phyloP scores from a whole-genome alignment of 345 rosid genomes.

The Draba incana region DNA sequence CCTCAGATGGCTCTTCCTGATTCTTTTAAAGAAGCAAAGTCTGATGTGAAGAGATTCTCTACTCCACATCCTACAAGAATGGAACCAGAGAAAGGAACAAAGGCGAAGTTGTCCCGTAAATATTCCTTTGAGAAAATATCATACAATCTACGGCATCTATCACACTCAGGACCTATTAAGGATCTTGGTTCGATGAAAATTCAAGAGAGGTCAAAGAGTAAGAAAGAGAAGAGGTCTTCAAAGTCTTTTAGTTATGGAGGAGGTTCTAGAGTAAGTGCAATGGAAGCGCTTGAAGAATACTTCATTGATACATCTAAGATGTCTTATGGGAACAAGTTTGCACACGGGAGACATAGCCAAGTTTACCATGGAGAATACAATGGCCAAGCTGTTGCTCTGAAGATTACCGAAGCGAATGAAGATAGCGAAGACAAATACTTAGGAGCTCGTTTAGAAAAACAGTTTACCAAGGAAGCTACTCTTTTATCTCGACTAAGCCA shows the following conservation, averaged over 20 bases:
- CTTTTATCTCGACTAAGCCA: conserved; percentile 68
- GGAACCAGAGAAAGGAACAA: conserved; percentile 41
- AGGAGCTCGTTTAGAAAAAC: conserved; percentile 64
- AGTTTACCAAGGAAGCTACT: conserved; percentile 69
- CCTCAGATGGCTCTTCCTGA: conserved; percentile 56
- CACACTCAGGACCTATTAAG: conserved; percentile 53
- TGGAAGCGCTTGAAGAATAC: conserved; percentile 58
- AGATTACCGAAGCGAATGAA: conserved; percentile 62
- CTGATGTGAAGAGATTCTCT: conserved; percentile 58
- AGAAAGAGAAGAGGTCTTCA: conserved; percentile 63
- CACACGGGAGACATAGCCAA: conserved; percentile 72
- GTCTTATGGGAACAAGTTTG: conserved; percentile 66
- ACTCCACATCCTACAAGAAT: conserved; percentile 64
- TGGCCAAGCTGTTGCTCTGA: conserved; percentile 77
- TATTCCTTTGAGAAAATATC: conserved; percentile 40
- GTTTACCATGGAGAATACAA: conserved; percentile 75
- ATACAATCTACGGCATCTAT: conserved; percentile 26
- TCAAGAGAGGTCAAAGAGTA: conserved; percentile 50
- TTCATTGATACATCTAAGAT: conserved; percentile 63
- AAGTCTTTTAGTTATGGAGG: conserved; percentile 74
- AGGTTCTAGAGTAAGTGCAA: conserved; percentile 57
- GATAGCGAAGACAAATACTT: conserved; percentile 57
- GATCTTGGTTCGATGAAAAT: conserved; percentile 54
- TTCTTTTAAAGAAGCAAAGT: conserved; percentile 64
- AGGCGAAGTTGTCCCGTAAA: conserved; percentile 40